Evolutionary conservation across 371 early-diverging fungal genomes (phyloP), one percentile per base, ranked within the genome.

Genomic region (Entomophthora muscae): DNA sequence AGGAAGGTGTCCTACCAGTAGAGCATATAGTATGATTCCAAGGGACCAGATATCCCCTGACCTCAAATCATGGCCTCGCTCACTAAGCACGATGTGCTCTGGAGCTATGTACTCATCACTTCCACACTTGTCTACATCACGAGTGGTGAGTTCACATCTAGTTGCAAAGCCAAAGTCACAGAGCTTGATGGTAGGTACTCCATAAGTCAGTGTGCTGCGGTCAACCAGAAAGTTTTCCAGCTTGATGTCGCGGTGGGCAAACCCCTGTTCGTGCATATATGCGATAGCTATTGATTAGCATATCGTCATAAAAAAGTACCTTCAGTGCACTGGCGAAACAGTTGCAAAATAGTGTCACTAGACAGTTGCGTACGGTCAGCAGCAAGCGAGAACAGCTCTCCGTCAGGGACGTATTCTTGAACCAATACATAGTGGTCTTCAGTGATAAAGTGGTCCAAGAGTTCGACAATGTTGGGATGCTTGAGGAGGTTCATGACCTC

Each of bases 41-140:
- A 85, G 67, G 1, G 83, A 73, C 89, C 89, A 88, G 10, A 78
- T 75, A 65, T 88, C 87, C 0, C 82, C 78, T 62, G 76, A 70
- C 17, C 81, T 72, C 3, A 83, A 82, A 65, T 85, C 82, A 62
- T 86, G 85, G 0, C 74, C 70, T 31, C 77, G 71, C 1, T 77
- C 76, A 26, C 56, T 55, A 13, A 27, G 22, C 22, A 84, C 74
- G 28, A 90, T 75, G 51, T 90, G 76, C 68, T 92, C 91, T 0
- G 93, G 93, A n/a, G 91, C 85, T 2, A 89, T 87, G 76, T 88
- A 90, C 67, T 87, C 85, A 64, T 83, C 81, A 52, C 82, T 80
- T 22, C 88, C 88, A 68, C 82, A 83, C n/a, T 24, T 55, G 28
- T 10, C 28, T 26, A 55, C 56, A n/a, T 55, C 28, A 24, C 82